Conservation (phyloP, 345 rosid species). For the Pelargonium nanum region DNA sequence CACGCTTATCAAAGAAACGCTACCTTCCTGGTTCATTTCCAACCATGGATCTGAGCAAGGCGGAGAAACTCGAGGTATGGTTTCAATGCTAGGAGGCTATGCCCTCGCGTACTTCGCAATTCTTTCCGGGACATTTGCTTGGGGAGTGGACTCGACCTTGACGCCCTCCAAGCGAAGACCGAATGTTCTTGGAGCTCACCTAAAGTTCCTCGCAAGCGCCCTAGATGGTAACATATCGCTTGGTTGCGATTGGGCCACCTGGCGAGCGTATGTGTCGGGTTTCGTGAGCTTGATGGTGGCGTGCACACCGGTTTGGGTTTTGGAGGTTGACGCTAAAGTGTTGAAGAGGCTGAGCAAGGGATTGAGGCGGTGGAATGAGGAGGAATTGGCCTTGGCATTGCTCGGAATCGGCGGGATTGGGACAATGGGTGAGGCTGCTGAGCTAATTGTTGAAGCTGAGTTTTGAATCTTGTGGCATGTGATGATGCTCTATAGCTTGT, state of each 20-base stretch:
- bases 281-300: conserved; percentile 65
- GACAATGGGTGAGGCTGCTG: conserved; percentile 59
- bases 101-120: conserved; percentile 79
- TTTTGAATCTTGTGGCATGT: conserved; percentile 2
- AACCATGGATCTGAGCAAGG: conserved; percentile 41
- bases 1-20: conserved; percentile 60
- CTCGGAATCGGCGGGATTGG: conserved; percentile 58
- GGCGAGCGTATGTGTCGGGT: conserved; percentile 74
- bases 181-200: conserved; percentile 47
- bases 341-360: conserved; percentile 74
- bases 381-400: conserved; percentile 64
- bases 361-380: conserved; percentile 69
- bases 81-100: conserved; percentile 73
- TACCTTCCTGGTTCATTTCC: conserved; percentile 93
- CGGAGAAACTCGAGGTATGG: conserved; percentile 39
- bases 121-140: conserved; percentile 69
- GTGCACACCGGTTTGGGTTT: conserved; percentile 66
- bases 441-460: conserved; percentile 45
- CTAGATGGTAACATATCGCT: conserved; percentile 77
- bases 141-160: conserved; percentile 73
- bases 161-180: conserved; percentile 55
- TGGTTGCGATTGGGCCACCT: conserved; percentile 73
- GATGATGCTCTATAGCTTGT: too few species aligned
- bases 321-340: conserved; percentile 60
- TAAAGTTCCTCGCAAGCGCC: conserved; percentile 73